These are phyloP conservation scores for Starmera caribaea DNA, from an alignment of 805 yeast species.

Conservation along the genomic window DNA sequence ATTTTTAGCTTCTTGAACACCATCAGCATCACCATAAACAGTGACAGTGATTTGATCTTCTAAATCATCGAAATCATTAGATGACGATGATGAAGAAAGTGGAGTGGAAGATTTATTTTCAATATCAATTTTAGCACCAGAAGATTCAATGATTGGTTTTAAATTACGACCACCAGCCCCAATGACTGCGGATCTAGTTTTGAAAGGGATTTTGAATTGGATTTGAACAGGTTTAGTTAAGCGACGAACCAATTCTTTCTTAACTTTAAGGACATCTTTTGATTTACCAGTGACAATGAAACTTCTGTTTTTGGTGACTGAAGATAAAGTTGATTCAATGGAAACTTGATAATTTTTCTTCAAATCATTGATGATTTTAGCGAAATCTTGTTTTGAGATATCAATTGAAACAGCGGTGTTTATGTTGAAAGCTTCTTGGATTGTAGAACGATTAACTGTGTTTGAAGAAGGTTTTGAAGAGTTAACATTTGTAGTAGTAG, in stretches of 20 bases:
- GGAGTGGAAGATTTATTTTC: conserved; percentile 30
- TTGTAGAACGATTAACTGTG: conserved; percentile 39
- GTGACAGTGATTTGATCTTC: conserved; percentile 52
- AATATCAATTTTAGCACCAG: conserved; percentile 65
- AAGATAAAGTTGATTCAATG: conserved; percentile 76
- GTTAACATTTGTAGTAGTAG: conserved; percentile 15
- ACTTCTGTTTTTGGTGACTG: conserved; percentile 67
- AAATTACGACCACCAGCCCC: conserved; percentile 81
- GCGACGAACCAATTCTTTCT: conserved; percentile 63
- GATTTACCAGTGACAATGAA: conserved; percentile 74
- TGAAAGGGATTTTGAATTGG: conserved; percentile 62
- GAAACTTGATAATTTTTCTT: conserved; percentile 53
- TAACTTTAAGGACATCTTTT: conserved; percentile 56
- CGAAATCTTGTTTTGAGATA: conserved; percentile 54
- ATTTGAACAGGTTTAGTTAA: conserved; percentile 65
- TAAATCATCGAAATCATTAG: conserved; percentile 45
- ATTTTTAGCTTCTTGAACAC: conserved; percentile 63
- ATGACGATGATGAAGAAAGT: conserved; percentile 20
- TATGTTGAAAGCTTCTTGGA: conserved; percentile 75
- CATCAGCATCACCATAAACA: conserved; percentile 78
- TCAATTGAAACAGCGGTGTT: conserved; percentile 59
- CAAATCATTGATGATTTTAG: conserved; percentile 54
- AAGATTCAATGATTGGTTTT: conserved; percentile 64
- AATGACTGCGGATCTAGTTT: conserved; percentile 67
- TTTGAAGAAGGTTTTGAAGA: conserved; percentile 4